Conservation (phyloP, 352 stramenopile genomes). For the Globisporangium irregulare region DNA sequence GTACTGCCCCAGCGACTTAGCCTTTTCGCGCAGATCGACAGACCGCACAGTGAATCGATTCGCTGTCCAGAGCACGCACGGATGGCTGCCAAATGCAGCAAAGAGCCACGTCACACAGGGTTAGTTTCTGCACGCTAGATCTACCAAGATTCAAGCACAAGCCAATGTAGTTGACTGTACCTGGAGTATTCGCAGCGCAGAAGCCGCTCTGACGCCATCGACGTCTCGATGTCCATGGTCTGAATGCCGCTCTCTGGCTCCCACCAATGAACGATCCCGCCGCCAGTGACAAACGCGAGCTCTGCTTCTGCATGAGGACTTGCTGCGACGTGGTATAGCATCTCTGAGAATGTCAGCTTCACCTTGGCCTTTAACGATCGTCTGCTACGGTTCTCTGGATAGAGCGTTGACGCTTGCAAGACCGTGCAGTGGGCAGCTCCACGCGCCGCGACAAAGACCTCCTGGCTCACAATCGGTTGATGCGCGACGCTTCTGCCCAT, state of each 20-base stretch:
- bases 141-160: neutral
- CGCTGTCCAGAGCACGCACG: constrained; percentile 63
- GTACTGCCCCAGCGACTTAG: constrained; percentile 13
- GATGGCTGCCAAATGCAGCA: constrained; percentile 38
- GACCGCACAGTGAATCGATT: constrained; percentile 38
- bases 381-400: neutral
- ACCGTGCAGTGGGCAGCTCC: constrained; percentile 41
- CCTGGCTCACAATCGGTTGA: constrained; percentile 24
- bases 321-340: constrained; percentile 56
- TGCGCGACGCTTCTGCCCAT: constrained; percentile 48
- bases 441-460: constrained; percentile 40
- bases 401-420: constrained; percentile 22
- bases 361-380: constrained; percentile 28
- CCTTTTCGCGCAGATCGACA: constrained; percentile 48
- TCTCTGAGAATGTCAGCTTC: constrained; percentile 49
- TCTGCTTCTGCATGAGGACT: constrained; percentile 68
- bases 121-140: neutral
- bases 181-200: constrained; percentile 71
- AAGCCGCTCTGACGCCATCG: constrained; percentile 32
- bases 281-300: constrained; percentile 43
- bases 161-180: constrained; percentile 21
- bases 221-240: constrained; percentile 22
- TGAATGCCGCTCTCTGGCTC: constrained; percentile 41
- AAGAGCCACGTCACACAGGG: neutral
- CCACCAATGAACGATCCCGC: constrained; percentile 55